Conservation (phyloP, 1,284 basidiomycete species). For the Cryptococcus wingfieldii region DNA sequence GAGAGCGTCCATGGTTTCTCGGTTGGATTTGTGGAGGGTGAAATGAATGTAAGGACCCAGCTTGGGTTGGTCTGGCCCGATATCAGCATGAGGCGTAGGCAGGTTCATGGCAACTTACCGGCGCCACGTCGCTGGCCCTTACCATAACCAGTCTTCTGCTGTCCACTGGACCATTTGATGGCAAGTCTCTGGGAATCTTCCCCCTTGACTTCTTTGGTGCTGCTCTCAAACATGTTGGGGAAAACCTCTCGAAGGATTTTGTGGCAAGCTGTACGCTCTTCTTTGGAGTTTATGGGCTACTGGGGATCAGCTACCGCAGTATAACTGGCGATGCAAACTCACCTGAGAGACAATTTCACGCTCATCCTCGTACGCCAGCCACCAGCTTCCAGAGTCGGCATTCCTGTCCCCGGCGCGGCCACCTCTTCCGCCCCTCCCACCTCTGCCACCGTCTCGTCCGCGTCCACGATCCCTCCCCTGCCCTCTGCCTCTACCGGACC, state of each 20-base stretch:
- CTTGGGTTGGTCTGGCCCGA: constrained; percentile 9
- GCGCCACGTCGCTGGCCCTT: constrained; percentile 14
- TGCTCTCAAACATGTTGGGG: constrained; percentile 71
- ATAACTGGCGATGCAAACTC: constrained; percentile 13
- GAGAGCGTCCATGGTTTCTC: constrained; percentile 94
- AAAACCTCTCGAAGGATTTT: constrained; percentile 76
- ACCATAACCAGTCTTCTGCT: background rate
- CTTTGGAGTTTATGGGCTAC: constrained; percentile 77
- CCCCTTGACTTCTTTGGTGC: constrained; percentile 25
- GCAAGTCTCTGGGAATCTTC: constrained; percentile 31
- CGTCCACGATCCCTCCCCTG: constrained; percentile 38
- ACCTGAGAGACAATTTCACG: constrained; percentile 76
- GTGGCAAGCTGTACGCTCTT: constrained; percentile 75
- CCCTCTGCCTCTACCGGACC: constrained; percentile 32
- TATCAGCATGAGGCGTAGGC: background rate
- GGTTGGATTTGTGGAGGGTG: constrained; percentile 93
- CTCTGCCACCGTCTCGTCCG: constrained; percentile 43
- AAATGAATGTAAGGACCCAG: constrained; percentile 84
- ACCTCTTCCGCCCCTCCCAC: constrained; percentile 51
- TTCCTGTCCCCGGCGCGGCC: constrained; percentile 51
- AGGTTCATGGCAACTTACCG: constrained; percentile 2
- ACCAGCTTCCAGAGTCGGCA: constrained; percentile 45
- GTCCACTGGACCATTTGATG: constrained; percentile 34
- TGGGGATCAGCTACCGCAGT: background rate
- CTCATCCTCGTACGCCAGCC: constrained; percentile 54